Evolutionary conservation across 148 eudicot species (phyloP).

Genomic region (Rhododendron vialii): DNA sequence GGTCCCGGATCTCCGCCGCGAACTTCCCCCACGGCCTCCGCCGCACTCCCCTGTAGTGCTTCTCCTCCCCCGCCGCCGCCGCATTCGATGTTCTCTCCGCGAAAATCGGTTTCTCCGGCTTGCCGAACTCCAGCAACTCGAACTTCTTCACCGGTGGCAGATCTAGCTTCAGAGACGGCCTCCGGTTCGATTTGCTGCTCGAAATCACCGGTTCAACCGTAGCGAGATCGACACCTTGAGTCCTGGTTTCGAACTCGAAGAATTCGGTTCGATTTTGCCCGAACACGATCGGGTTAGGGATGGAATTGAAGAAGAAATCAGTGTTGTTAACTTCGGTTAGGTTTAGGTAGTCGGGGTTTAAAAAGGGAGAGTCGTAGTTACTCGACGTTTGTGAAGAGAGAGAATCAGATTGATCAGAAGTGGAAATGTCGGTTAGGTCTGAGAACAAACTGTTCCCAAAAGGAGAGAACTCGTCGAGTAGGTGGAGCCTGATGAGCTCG

Average conservation of each 20-base stretch:
- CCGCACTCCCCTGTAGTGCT: conserved; percentile 57
- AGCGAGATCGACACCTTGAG: neutral
- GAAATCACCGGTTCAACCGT: conserved; percentile 1
- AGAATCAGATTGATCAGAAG: conserved; percentile 13
- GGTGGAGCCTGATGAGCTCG: conserved; percentile 36
- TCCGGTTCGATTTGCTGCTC: conserved; percentile 15
- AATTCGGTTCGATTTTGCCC: neutral
- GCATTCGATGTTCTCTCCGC: neutral
- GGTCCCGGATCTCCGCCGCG: conserved; percentile 64
- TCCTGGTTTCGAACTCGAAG: neutral
- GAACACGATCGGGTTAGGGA: neutral
- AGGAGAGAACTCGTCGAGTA: conserved; percentile 41
- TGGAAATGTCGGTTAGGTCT: neutral
- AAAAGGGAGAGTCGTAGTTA: neutral
- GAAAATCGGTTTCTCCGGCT: neutral
- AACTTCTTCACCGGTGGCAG: conserved; percentile 27
- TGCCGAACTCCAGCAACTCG: conserved; percentile 28
- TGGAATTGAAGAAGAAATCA: conserved; percentile 4
- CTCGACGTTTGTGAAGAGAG: conserved; percentile 11
- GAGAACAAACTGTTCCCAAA: conserved; percentile 8
- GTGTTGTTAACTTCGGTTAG: conserved; percentile 7
- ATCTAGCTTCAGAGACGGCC: conserved; percentile 43
- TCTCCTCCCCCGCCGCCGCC: conserved; percentile 21
- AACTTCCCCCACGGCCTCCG: conserved; percentile 58
- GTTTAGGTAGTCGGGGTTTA: neutral